Base-by-base conservation (phyloP, 768 basidiomycete species). In the Termitomyces bulborhizus region DNA sequence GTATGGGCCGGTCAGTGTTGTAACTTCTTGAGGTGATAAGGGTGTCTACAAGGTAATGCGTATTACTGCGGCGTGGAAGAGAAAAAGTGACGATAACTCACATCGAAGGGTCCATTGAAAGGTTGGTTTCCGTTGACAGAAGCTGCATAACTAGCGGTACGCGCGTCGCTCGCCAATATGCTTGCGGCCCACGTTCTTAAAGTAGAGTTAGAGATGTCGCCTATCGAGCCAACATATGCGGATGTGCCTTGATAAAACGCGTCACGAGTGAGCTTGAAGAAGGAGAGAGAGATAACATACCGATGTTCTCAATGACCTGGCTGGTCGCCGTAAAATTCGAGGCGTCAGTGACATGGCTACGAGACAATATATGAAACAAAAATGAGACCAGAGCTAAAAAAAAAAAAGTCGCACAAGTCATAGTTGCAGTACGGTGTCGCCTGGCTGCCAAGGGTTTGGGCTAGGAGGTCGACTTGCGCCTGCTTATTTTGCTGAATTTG, bases 381-480 rank as follows among this genome's bases (percentile, higher is more conserved):
- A 43, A 11, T 32, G 40, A 51, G 18, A 4, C 16, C n/a, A n/a
- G 41, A 36, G n/a, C n/a, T n/a, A n/a, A n/a, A n/a, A n/a, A n/a
- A n/a, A n/a, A n/a, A 41, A 21, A 21, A 31, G 44, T 32, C 73
- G 41, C 51, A 76, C 76, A 83, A 85, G 53, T 55, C 64, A 66
- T 84, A 85, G 16, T 67, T 68, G 71, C 83, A 84, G 2, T 77
- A 71, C 62, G 75, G 51, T 26, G 73, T 70, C 5, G 82, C 77
- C 15, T 67, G 62, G 36, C 62, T 63, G 7, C 80, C 80, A 40
- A 82, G 67, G 9, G 64, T 63, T 24, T 56, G 34, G 6, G 52
- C 58, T 24, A 68, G 37, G 32, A 68, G 61, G 8, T 45, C 48
- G n/a, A 54, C 56, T 49, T 63, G 60, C 2, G 42, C 46, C 13